Evolutionary conservation across 1,284 basidiomycete genomes (phyloP).

Genomic region (Microbotryum saponariae): DNA sequence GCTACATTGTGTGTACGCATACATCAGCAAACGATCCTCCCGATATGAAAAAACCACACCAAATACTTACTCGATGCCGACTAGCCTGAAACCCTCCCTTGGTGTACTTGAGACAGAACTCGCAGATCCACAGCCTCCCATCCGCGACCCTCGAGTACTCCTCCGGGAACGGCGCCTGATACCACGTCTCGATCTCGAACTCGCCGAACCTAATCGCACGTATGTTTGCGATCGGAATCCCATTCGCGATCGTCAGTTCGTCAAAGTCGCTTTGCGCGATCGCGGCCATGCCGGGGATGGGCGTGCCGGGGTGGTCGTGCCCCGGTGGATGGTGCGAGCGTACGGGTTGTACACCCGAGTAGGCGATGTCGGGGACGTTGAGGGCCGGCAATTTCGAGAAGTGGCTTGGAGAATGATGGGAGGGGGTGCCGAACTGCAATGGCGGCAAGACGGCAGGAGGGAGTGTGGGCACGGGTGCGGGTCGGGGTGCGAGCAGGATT

Average conservation of each 20-base stretch:
- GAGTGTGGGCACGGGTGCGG: no score
- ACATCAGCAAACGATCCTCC: not conserved
- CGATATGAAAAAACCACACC: conserved; percentile 13
- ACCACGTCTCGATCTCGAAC: conserved; percentile 97
- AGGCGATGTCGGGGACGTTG: no score
- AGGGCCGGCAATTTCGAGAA: no score
- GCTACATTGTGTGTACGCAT: conserved; percentile 45
- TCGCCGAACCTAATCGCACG: conserved; percentile 85
- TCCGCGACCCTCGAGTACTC: conserved; percentile 92
- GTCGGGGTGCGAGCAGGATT: no score
- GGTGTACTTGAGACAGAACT: conserved; percentile 98
- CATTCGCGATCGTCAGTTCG: not conserved
- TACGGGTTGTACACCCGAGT: no score
- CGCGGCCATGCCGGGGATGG: no score
- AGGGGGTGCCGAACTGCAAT: no score
- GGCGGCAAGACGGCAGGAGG: no score
- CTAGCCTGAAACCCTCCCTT: conserved; percentile 82
- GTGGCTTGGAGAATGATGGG: no score
- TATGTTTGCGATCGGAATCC: conserved; percentile 46
- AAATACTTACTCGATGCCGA: conserved; percentile 66
- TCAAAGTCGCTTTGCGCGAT: no score
- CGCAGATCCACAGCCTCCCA: conserved; percentile 91
- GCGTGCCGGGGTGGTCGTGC: no score
- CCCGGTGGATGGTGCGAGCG: no score
- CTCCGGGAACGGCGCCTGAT: conserved; percentile 96